Evolutionary conservation across 805 yeast species (phyloP), one percentile per base, ranked within the genome.

Genomic region (Millerago galiae): DNA sequence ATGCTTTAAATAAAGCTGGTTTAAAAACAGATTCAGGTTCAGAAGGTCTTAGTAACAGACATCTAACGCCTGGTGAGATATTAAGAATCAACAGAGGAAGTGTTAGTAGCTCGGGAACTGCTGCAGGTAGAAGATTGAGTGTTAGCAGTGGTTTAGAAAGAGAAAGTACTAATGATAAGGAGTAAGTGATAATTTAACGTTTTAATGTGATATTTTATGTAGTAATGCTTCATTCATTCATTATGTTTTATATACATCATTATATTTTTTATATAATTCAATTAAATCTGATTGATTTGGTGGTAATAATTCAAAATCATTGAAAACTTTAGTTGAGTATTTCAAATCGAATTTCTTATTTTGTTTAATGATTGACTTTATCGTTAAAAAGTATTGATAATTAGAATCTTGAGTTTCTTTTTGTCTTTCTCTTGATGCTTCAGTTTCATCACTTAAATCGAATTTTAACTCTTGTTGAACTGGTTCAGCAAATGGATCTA

Each of bases 1-100:
- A 89, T 62, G 96, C 96, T 10, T 75, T 89, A 74, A 84, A 79
- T 52, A 81, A 71, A 60, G 85, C 80, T 2, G 87, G 87, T 8
- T 68, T 69, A 11, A 62, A 47, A 47, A 53, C 37, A 48, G 46
- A 34, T 32, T 51, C 25, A 49, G 51, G 16, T 52, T 56, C 28
- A 82, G 77, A 75, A 55, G 73, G 81, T 5, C 72, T 79, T 25
- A 74, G 81, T 52, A 34, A 53, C 28, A 48, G 44, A 31, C 57
- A 54, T 27, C 33, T 55, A 25, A 54, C 53, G 10, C 57, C 58
- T 32, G 82, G 76, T 51, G 70, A 73, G 56, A 79, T 79, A 37
- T 73, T 76, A 43, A 73, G 79, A 54, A 77, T 79, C 47, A 77
- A 73, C 56, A 66, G 83, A 51, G 77, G 75, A 55, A 74, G 81